Evolutionary conservation across 345 rosid genomes (phyloP), one percentile per base, ranked within the genome.

Genomic region (Theobroma cacao): DNA sequence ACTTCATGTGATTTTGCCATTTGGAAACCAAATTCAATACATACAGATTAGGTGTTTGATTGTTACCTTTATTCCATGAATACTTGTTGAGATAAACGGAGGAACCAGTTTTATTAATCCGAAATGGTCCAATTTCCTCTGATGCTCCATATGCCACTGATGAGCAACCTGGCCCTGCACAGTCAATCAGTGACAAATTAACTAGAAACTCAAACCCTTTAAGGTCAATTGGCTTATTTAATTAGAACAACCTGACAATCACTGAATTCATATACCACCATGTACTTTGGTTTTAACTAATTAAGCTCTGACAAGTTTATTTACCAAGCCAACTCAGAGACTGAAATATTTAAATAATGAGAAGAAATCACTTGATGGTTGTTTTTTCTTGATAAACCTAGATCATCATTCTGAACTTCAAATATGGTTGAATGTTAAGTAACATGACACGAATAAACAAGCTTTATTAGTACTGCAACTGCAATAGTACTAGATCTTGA

Each of bases 101-200:
- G 10, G 90, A 88, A 55, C 89, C 90, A 3, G 89, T 89, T 86
- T 75, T 85, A 60, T 91, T 87, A 67, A 96, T 87, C 79, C 97
- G 84, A 81, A 94, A 94, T 1, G 99, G 99, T 33, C 99, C 99
- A 72, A 96, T 89, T 82, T 96, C 99, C 82, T 93, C 99, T 0
- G 97, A 92, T 50, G 99, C 99, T 74, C 99, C 99, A 78, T 92
- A 96, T 50, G 97, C 99, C 43, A 96, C 85, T 0, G 99, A 96
- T 12, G 99, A 96, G 80, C 99, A 96, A 11, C 99, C 99, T 38
- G 97, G 99, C 38, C 99, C 99, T 95, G 91, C 82, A 79, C n/a
- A 59, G 41, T 62, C n/a, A 66, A 12, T 14, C 24, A 56, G 20
- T 5, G 56, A 53, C 43, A 18, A 20, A 13, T 14, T 11, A 41